A percentile compares a stretch with the other conserved stretches of the same genome.
These are phyloP conservation scores for Eucalyptus shirleyi DNA, from an alignment of 345 rosid genomes.

Conservation along the genomic window DNA sequence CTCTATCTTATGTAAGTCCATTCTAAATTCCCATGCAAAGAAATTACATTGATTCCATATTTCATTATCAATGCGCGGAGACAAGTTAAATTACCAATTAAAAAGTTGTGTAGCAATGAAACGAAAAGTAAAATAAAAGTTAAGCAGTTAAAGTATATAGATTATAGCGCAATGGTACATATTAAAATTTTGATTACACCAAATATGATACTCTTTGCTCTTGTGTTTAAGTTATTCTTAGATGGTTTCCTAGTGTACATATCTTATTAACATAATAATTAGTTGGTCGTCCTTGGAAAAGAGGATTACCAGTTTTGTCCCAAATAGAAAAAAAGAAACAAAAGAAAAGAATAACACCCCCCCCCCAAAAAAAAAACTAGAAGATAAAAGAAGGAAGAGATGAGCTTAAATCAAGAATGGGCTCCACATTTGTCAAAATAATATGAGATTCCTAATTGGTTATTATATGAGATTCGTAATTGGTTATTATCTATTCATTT, in stretches of 20 bases:
- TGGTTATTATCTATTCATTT: fast-evolving
- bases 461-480: neutral
- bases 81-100: neutral
- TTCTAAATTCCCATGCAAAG: neutral
- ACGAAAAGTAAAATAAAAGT: neutral
- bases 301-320: neutral
- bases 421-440: neutral
- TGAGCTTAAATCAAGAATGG: neutral
- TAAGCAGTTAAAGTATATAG: neutral
- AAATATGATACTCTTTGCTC: neutral
- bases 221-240: neutral
- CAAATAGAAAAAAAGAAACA: neutral
- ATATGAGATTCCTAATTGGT: neutral
- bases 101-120: neutral
- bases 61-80: fast-evolving
- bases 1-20: neutral
- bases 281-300: neutral
- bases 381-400: neutral
- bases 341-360: too few species aligned
- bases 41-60: neutral
- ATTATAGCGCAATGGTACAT: fast-evolving
- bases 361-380: too few species aligned
- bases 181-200: neutral
- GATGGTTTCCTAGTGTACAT: neutral
- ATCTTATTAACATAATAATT: too few species aligned